phyloP scores from a whole-genome alignment of 495 filamentous ascomycete genomes.

The Penicillium canariense region DNA sequence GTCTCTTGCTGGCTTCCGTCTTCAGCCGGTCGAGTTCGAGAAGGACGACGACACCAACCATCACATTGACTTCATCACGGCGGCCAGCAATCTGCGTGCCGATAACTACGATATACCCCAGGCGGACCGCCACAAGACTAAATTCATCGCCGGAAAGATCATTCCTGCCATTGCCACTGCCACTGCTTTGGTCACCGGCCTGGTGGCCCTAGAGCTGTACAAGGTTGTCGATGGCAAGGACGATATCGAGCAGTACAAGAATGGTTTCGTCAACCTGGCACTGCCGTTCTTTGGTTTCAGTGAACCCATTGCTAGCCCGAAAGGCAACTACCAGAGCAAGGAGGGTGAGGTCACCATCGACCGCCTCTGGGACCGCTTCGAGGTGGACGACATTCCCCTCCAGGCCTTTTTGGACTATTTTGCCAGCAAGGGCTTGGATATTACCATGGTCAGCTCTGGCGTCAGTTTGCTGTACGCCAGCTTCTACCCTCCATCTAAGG shows the following conservation, averaged over 20 bases:
- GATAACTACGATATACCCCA: conserved; percentile 95
- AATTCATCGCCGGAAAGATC: conserved; percentile 99
- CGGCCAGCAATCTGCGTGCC: conserved; percentile 92
- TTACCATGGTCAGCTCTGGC: conserved; percentile 93
- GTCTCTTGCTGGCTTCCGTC: conserved; percentile 77
- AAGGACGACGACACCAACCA: conserved; percentile 98
- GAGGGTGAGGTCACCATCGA: conserved; percentile 79
- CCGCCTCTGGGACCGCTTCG: conserved; percentile 97
- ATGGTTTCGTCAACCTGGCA: conserved; percentile 96
- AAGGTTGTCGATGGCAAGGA: conserved; percentile 95
- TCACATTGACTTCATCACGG: conserved; percentile 99
- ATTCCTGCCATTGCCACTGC: conserved; percentile 98
- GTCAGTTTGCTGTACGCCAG: conserved; percentile 94
- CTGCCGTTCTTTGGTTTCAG: conserved; percentile 98
- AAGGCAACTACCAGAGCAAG: conserved; percentile 78
- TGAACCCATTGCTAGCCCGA: conserved; percentile 89
- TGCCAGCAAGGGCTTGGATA: conserved; percentile 69
- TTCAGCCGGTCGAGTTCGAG: conserved; percentile 94
- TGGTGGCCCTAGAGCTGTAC: conserved; percentile 90
- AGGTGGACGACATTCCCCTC: conserved; percentile 82
- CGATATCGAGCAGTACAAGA: conserved; percentile 97
- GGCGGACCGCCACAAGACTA: conserved; percentile 94
- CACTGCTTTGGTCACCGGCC: conserved; percentile 90
- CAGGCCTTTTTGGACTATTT: conserved; percentile 81
- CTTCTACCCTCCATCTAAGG: conserved; percentile 87